phyloP scores from a whole-genome alignment of 2,329 filamentous ascomycete genomes.

The Alternaria sp. region DNA sequence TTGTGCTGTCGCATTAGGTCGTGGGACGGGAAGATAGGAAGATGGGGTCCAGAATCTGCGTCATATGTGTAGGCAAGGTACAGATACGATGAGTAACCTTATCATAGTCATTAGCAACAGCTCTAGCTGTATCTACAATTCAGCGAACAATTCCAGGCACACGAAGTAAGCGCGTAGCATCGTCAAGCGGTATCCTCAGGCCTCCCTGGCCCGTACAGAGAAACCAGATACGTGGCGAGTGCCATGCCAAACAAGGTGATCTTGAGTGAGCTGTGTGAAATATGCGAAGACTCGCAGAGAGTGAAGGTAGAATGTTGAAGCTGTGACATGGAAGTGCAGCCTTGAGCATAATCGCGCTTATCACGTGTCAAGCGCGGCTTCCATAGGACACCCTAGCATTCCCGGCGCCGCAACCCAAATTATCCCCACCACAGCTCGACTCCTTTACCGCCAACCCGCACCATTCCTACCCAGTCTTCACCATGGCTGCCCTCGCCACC shows the following conservation, averaged over 20 bases:
- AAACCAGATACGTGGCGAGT: neutral
- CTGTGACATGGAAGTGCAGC: neutral
- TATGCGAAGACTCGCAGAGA: neutral
- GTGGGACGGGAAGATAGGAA: constrained; percentile 24
- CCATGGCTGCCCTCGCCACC: constrained; percentile 73
- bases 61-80: neutral
- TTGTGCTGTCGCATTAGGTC: constrained; percentile 14
- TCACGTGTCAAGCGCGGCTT: constrained; percentile 24
- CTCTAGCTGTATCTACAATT: neutral
- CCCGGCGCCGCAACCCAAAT: constrained; percentile 34
- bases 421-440: constrained; percentile 40
- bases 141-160: neutral
- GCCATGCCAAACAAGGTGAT: neutral
- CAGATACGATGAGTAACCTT: constrained; percentile 13
- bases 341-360: neutral
- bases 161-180: neutral
- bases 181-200: neutral
- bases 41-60: constrained; percentile 8
- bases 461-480: constrained; percentile 33
- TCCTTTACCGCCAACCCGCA: constrained; percentile 33
- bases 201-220: neutral
- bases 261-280: neutral
- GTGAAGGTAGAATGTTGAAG: neutral
- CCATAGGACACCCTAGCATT: constrained; percentile 34
- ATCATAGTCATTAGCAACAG: constrained; percentile 8